phyloP scores from a whole-genome alignment of 352 stramenopile genomes.

The Plasmopara muralis region DNA sequence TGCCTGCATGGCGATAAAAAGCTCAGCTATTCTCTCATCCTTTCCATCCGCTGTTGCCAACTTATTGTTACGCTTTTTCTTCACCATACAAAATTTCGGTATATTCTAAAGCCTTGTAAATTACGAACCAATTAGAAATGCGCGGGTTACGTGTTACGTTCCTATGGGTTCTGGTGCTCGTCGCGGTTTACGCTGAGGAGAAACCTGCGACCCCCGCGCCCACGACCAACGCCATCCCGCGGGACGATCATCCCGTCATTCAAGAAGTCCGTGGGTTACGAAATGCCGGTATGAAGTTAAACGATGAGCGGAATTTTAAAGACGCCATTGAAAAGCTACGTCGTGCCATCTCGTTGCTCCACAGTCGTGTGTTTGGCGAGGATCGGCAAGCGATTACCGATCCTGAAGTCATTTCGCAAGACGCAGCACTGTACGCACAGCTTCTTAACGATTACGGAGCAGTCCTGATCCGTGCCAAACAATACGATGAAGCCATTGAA shows the following conservation, averaged over 20 bases:
- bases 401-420: slow-evolving; percentile 47
- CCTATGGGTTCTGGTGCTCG: slow-evolving; percentile 27
- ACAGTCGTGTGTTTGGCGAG: slow-evolving; percentile 63
- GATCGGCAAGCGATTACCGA: slow-evolving; percentile 43
- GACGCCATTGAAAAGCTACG: slow-evolving; percentile 56
- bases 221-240: slow-evolving; percentile 23
- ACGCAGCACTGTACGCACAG: slow-evolving; percentile 70
- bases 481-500: slow-evolving; percentile 70
- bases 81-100: slow-evolving; percentile 21
- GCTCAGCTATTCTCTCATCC: slow-evolving; percentile 2
- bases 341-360: slow-evolving; percentile 54
- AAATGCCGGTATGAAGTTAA: slow-evolving; percentile 70
- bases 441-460: slow-evolving; percentile 76
- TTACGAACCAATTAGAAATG: slow-evolving; percentile 4
- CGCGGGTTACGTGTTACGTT: slow-evolving; percentile 12
- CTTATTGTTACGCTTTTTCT: slow-evolving; percentile 34
- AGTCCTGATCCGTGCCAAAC: slow-evolving; percentile 60
- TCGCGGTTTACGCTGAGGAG: slow-evolving; percentile 1
- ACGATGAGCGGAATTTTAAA: slow-evolving; percentile 52
- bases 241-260: slow-evolving; percentile 61
- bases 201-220: slow-evolving; percentile 7
- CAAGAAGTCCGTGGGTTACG: slow-evolving; percentile 56
- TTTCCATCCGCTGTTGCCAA: slow-evolving; percentile 3
- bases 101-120: not conserved
- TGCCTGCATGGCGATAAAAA: slow-evolving; percentile 42